Conservation (phyloP, 192 early-diverging fungal genomes). For the Backusella sp. region DNA sequence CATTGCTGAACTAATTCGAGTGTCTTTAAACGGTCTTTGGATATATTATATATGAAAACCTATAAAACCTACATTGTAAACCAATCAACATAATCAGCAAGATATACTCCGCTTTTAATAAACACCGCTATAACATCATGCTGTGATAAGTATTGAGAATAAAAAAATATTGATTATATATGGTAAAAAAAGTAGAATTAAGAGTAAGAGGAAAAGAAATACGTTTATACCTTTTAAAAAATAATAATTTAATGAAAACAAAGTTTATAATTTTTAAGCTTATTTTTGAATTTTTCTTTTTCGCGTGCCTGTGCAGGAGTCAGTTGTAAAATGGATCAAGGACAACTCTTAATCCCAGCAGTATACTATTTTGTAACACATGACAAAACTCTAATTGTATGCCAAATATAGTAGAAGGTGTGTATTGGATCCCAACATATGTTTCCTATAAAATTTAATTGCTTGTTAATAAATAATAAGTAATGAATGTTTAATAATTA, state of each 20-base stretch:
- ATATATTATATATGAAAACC: background rate
- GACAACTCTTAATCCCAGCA: background rate
- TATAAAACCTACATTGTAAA: background rate
- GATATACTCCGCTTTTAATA: background rate
- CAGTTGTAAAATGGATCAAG: background rate
- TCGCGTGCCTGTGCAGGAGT: constrained; percentile 4
- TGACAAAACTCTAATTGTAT: constrained; percentile 8
- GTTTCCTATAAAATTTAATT: background rate
- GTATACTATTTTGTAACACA: background rate
- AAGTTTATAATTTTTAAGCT: background rate
- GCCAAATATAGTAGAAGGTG: background rate
- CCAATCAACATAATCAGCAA: background rate
- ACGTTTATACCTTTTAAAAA: background rate
- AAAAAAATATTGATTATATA: background rate
- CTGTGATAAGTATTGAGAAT: background rate
- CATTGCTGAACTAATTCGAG: background rate
- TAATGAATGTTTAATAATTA: background rate
- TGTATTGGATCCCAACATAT: background rate
- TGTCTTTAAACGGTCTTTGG: background rate
- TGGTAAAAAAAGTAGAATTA: background rate
- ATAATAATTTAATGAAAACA: constrained; percentile 6
- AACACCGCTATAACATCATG: background rate
- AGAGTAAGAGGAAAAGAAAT: background rate
- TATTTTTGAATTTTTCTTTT: background rate
- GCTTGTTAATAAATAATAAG: background rate